phyloP scores from a whole-genome alignment of 1,139 yeast species.

The Ashbya aceris region DNA sequence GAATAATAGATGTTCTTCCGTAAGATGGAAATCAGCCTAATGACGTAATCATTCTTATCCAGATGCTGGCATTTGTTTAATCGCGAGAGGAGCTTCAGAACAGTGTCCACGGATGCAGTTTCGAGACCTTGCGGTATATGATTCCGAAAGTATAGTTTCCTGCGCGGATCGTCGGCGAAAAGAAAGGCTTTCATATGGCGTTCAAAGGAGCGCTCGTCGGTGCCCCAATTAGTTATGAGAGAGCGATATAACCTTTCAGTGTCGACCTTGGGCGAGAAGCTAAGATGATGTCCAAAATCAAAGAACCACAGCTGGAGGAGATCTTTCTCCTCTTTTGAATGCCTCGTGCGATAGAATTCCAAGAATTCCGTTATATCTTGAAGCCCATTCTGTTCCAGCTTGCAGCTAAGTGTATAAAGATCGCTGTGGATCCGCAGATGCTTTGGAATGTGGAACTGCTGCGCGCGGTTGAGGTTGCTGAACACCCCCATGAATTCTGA shows the following conservation, averaged over 20 bases:
- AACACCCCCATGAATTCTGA: conserved; percentile 11
- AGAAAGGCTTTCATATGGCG: conserved; percentile 19
- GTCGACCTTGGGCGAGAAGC: conserved; percentile 5
- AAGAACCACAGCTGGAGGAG: conserved; percentile 22
- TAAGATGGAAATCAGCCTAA: conserved; percentile 17
- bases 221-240: conserved; percentile 14
- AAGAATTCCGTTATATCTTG: conserved; percentile 19
- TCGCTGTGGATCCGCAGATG: conserved; percentile 18
- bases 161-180: conserved; percentile 14
- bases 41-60: conserved; percentile 11
- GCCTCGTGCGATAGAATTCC: conserved; percentile 14
- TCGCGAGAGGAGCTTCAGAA: conserved; percentile 9
- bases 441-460: conserved; percentile 22
- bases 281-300: conserved; percentile 17
- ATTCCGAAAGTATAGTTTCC: conserved; percentile 11
- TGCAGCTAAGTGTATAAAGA: conserved; percentile 13
- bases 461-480: conserved; percentile 12
- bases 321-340: conserved; percentile 12
- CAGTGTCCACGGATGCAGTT: conserved; percentile 12
- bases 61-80: conserved; percentile 3
- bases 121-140: conserved; percentile 4
- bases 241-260: conserved; percentile 17
- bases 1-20: conserved; percentile 13
- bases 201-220: conserved; percentile 13
- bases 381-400: conserved; percentile 17